Conservation (phyloP, 148 eudicot genomes). For the Silene conica region DNA sequence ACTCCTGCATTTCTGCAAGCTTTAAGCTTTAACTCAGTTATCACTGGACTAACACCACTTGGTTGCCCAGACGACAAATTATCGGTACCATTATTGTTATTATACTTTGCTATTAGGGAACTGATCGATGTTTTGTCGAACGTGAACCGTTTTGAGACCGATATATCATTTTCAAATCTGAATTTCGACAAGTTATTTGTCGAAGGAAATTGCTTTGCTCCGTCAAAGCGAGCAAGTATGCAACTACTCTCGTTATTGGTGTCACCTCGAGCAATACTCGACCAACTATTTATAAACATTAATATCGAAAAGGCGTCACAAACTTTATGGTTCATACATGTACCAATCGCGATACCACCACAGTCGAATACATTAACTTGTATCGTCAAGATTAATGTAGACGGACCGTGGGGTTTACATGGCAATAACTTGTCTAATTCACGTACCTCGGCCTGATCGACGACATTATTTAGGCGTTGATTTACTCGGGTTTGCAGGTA, state of each 20-base stretch:
- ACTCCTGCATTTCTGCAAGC: too few species aligned
- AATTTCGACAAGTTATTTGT: neutral
- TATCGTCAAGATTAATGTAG: constrained; percentile 20
- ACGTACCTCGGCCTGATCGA: neutral
- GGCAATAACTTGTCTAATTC: constrained; percentile 14
- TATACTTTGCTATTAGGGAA: neutral
- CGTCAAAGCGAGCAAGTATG: constrained; percentile 9
- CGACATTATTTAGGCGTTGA: constrained; percentile 2
- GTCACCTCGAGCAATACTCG: constrained; percentile 16
- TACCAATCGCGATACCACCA: constrained; percentile 32
- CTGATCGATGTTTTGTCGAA: neutral
- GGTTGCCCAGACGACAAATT: neutral
- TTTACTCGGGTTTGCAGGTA: constrained; percentile 9
- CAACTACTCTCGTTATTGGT: neutral
- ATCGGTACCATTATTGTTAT: neutral
- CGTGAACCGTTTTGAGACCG: neutral
- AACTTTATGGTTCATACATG: constrained; percentile 27
- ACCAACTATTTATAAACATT: constrained; percentile 36
- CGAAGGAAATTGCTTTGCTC: constrained; percentile 12
- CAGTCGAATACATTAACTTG: constrained; percentile 32
- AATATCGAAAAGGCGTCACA: constrained; percentile 31
- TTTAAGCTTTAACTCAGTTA: too few species aligned
- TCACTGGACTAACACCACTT: too few species aligned
- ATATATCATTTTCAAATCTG: neutral
- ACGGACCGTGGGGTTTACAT: neutral